Evolutionary conservation across 1,284 basidiomycete species (phyloP), one percentile per base, ranked within the genome.

Genomic region (Puccinia brachypodii): DNA sequence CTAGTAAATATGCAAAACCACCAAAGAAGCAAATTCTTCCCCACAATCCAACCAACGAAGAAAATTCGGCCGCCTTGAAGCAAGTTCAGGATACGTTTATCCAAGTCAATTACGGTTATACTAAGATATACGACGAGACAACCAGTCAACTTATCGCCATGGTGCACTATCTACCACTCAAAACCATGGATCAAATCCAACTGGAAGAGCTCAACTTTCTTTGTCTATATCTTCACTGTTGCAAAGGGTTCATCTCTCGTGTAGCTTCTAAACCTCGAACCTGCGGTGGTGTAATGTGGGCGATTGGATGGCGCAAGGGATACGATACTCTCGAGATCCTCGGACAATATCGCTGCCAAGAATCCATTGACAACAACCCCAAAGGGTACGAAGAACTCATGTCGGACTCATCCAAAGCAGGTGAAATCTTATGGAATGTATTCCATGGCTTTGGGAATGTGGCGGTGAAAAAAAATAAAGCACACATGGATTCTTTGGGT

Each of bases 61-160:
- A 69, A 69, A 47, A 69, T 28, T 25, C 19, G n/a, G n/a, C n/a
- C 28, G 66, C 66, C 3, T 44, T 69, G 40, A 33, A 69, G 44
- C 25, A 11, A 25, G 38, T 69, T 7, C 6, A 69, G 44, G 44
- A 69, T 16, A 9, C 31, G 22, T 69, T 69, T 38, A 1, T n/a
- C 22, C 40, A n/a, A 14, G 44, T 69, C 31, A 22, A 69, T 47
- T 42, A 6, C 19, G 44, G 44, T 13, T 69, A 69, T 9, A 69
- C 40, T 31, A 69, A 69, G n/a, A 69, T 69, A 14, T 69, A 69
- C 25, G 33, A 69, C 25, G n/a, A 69, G 25, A 6, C 8, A 69
- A 42, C n/a, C 22, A 69, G 25, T 44, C 8, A 44, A 31, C 14
- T 69, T 1, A 16, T 69, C n/a, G 66, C 38, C 25, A n/a, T 69